Evolutionary conservation across 129 eudicot genomes (phyloP).

Genomic region (Helichrysum umbraculigerum): DNA sequence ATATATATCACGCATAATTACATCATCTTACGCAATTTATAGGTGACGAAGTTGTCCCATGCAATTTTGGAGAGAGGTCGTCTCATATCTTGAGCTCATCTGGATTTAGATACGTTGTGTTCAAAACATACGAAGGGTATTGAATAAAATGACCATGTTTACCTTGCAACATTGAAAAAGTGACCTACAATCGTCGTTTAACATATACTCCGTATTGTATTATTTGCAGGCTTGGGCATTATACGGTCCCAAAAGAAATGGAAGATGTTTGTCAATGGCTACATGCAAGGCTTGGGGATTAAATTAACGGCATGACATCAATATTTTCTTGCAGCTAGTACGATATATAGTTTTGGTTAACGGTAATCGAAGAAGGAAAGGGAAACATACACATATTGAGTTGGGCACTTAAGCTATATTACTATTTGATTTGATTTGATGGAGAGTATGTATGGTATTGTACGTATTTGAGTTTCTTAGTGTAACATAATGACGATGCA

Average conservation of each 20-base stretch:
- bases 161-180: background rate
- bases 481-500: slow-evolving; percentile 1
- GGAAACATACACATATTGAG: slow-evolving; percentile 20
- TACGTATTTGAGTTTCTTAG: slow-evolving; percentile 28
- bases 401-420: background rate
- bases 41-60: slow-evolving; percentile 96
- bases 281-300: slow-evolving; percentile 56
- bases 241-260: slow-evolving; percentile 89
- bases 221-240: slow-evolving; percentile 80
- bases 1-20: background rate
- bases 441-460: slow-evolving; percentile 31
- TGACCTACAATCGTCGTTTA: background rate
- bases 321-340: slow-evolving; percentile 28
- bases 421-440: slow-evolving; percentile 17
- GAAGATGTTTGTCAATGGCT: slow-evolving; percentile 84
- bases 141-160: slow-evolving; percentile 2
- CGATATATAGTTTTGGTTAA: background rate
- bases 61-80: slow-evolving; percentile 71
- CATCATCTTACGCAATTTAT: slow-evolving; percentile 5
- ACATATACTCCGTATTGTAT: background rate
- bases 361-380: slow-evolving; percentile 15
- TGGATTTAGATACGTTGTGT: slow-evolving; percentile 67
- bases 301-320: slow-evolving; percentile 11
- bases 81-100: slow-evolving; percentile 59
- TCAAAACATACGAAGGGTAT: slow-evolving; percentile 55